Conservation (phyloP, 2,329 filamentous ascomycete species). For the Colletotrichum zoysiae region DNA sequence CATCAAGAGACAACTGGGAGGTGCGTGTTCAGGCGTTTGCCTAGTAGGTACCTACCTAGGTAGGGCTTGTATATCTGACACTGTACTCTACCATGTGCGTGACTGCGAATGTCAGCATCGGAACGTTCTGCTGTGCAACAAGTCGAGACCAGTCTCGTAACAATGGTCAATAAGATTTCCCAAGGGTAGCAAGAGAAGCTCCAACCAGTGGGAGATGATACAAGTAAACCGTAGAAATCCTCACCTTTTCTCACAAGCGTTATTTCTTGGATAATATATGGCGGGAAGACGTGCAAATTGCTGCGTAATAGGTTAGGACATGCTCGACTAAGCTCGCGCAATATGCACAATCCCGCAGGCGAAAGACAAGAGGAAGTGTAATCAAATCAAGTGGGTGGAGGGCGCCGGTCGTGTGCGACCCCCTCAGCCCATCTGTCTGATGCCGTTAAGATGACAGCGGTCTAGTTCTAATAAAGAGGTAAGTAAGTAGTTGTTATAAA, state of each 20-base stretch:
- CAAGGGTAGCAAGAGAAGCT: neutral
- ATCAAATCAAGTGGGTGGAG: neutral
- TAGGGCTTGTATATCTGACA: neutral
- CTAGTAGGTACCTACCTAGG: neutral
- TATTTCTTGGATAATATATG: neutral
- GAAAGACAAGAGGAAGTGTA: neutral
- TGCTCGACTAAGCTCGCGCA: neutral
- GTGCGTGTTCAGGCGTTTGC: constrained; percentile 16
- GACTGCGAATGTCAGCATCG: neutral
- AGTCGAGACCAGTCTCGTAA: neutral
- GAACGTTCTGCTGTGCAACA: neutral
- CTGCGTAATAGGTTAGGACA: neutral
- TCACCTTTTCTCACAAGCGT: neutral
- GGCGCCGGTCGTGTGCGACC: constrained; percentile 15
- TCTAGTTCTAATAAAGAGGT: neutral
- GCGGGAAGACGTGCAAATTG: neutral
- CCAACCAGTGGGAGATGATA: neutral
- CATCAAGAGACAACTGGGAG: neutral
- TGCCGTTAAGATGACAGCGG: constrained; percentile 4
- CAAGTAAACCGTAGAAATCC: neutral
- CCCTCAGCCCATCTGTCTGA: constrained; percentile 4
- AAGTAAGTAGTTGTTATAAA: too few relatives aligned
- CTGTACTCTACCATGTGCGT: neutral
- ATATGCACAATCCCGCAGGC: neutral
- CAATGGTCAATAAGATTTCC: neutral